Conservation (phyloP, 768 basidiomycete genomes). For the Tulasnella calospora region DNA sequence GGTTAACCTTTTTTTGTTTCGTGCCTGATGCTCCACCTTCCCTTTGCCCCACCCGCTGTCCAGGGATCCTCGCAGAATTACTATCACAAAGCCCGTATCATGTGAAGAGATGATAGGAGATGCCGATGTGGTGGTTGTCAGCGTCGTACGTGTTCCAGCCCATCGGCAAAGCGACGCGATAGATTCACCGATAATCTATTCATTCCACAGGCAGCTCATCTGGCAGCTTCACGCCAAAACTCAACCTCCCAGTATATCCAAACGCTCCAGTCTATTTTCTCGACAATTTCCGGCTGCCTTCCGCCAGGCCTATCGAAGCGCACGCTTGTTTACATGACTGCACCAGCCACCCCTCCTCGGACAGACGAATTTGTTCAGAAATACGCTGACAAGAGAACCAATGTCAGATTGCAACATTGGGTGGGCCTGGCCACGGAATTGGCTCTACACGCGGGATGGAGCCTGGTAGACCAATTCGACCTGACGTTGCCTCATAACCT, state of each 20-base stretch:
- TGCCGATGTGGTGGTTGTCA: background rate
- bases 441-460: background rate
- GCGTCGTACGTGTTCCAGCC: background rate
- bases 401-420: constrained; percentile 14
- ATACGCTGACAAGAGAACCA: background rate
- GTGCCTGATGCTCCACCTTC: too few relatives aligned
- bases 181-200: background rate
- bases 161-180: too few relatives aligned
- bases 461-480: constrained; percentile 11
- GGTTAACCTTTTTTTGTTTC: too few relatives aligned
- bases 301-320: background rate
- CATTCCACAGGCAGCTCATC: background rate
- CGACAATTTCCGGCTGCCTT: background rate
- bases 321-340: background rate
- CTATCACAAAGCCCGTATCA: background rate
- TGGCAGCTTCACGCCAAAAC: background rate
- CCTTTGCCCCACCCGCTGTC: too few relatives aligned
- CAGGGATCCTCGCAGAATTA: background rate
- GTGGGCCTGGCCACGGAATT: background rate
- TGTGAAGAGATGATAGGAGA: background rate
- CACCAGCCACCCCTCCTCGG: background rate
- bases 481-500: background rate
- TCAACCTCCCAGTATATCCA: background rate
- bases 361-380: background rate
- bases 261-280: background rate